Base-by-base conservation (phyloP, 192 early-diverging fungal species). In the Entomortierella lignicola region DNA sequence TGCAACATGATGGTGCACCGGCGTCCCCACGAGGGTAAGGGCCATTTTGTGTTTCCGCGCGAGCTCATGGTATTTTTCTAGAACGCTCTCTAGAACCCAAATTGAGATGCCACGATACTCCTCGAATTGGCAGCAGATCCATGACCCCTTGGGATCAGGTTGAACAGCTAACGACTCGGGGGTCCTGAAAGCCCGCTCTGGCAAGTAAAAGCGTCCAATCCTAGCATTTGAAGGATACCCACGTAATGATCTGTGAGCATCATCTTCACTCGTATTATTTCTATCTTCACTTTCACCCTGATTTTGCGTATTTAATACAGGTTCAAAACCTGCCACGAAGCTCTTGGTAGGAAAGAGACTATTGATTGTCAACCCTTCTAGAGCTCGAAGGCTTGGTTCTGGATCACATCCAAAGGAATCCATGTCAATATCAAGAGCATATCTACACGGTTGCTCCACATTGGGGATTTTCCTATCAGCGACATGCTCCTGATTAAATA, bases 301-400 rank as follows among this genome's bases (percentile, higher is more conserved):
- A 4, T 41, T 43, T n/a, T 41, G 63, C n/a, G 15, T 37, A 5
- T 58, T 32, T 50, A 64, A 25, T 12, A 44, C 53, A 23, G 62
- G 54, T 47, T 77, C 74, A 23, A 77, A 69, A 1, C 66, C 74
- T 6, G 74, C 53, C 18, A 77, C 66, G 27, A 77, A 77, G 29
- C 74, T 77, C 55, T 26, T 25, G 0, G 55, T 69, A 1, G 74
- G 55, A 8, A 55, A 47, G 6, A 50, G 37, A 30, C 60, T 64
- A 18, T 63, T 63, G 37, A 77, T 32, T 6, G 65, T 75, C 39
- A 75, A 30, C 11, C 58, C 60, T 8, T 75, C 65, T 5, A 68
- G 26, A 12, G 27, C 21, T n/a, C 60, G 51, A 17, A 67, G 32
- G 23, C 50, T 60, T 5, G 59, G 74, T 8, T 63, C 74, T 25